phyloP scores from a whole-genome alignment of 2,329 filamentous ascomycete species.

The Paraphoma chrysanthemicola region DNA sequence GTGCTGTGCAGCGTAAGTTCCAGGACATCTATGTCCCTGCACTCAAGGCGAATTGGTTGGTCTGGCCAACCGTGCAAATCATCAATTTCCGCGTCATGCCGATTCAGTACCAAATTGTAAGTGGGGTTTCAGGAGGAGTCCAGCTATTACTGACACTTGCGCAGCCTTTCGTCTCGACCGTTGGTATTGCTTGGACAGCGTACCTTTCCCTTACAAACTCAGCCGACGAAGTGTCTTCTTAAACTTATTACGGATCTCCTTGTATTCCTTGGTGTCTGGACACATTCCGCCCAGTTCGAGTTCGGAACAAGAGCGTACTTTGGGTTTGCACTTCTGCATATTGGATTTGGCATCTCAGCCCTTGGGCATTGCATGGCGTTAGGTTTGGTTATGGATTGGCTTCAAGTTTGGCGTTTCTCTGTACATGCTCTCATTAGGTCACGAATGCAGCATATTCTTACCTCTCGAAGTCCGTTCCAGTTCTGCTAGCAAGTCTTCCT shows the following conservation, averaged over 20 bases:
- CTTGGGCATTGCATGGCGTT: slow-evolving; percentile 30
- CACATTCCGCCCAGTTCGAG: background rate
- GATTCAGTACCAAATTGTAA: slow-evolving; percentile 93
- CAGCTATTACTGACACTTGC: slow-evolving; percentile 10
- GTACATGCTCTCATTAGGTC: slow-evolving; percentile 15
- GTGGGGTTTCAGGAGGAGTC: slow-evolving; percentile 46
- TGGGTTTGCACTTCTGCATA: slow-evolving; percentile 30
- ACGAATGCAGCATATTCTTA: slow-evolving; percentile 13
- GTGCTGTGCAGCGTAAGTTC: slow-evolving; percentile 83
- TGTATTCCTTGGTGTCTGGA: slow-evolving; percentile 23
- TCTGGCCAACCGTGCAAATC: slow-evolving; percentile 96
- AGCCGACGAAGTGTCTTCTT: slow-evolving; percentile 68
- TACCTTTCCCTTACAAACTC: slow-evolving; percentile 94
- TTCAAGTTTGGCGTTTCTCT: slow-evolving; percentile 2
- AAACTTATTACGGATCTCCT: slow-evolving; percentile 12
- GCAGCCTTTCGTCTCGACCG: slow-evolving; percentile 91
- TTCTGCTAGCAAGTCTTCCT: background rate
- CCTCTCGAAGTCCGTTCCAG: background rate
- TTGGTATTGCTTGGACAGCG: slow-evolving; percentile 97
- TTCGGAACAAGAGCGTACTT: background rate
- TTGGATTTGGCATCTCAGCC: slow-evolving; percentile 17
- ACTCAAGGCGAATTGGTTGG: slow-evolving; percentile 91
- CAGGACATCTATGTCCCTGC: slow-evolving; percentile 93
- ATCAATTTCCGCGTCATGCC: slow-evolving; percentile 97
- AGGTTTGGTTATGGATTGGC: slow-evolving; percentile 11